Conservation (phyloP, 2,329 filamentous ascomycete species). For the Geosmithia flava region DNA sequence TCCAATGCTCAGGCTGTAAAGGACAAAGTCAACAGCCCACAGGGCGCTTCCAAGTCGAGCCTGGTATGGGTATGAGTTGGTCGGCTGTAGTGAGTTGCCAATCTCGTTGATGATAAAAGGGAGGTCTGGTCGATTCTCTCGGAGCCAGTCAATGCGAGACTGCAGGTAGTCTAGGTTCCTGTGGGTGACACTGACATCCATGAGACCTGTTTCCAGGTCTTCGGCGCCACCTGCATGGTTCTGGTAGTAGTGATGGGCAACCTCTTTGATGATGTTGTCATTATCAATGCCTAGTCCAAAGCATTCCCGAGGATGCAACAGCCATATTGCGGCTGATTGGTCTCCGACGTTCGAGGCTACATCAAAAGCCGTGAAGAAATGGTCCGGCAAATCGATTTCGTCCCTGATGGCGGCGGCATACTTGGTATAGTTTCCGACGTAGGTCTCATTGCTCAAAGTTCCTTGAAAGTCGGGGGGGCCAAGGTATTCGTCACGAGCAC, state of each 20-base stretch:
- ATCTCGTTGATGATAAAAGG: constrained; percentile 21
- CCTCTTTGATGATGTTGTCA: constrained; percentile 16
- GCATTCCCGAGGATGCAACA: not conserved
- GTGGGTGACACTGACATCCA: constrained; percentile 8
- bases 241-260: constrained; percentile 25
- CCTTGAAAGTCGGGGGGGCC: constrained; percentile 20
- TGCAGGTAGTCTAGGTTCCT: constrained; percentile 14
- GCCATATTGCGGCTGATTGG: not conserved
- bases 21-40: constrained; percentile 23
- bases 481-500: constrained; percentile 9
- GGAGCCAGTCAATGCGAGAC: constrained; percentile 17
- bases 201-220: constrained; percentile 14
- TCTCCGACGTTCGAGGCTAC: constrained; percentile 10
- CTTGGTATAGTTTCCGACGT: constrained; percentile 20
- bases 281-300: constrained; percentile 16
- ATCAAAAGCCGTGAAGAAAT: constrained; percentile 22
- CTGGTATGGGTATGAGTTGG: constrained; percentile 18
- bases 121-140: constrained; percentile 14
- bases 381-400: constrained; percentile 13
- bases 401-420: constrained; percentile 16
- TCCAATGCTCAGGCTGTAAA: constrained; percentile 20
- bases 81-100: constrained; percentile 18
- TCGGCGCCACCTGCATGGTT: constrained; percentile 13
- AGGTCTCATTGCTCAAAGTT: constrained; percentile 17
- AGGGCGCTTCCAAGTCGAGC: constrained; percentile 19